Conservation (phyloP, 495 filamentous ascomycete species). For the Aspergillus sparsus region DNA sequence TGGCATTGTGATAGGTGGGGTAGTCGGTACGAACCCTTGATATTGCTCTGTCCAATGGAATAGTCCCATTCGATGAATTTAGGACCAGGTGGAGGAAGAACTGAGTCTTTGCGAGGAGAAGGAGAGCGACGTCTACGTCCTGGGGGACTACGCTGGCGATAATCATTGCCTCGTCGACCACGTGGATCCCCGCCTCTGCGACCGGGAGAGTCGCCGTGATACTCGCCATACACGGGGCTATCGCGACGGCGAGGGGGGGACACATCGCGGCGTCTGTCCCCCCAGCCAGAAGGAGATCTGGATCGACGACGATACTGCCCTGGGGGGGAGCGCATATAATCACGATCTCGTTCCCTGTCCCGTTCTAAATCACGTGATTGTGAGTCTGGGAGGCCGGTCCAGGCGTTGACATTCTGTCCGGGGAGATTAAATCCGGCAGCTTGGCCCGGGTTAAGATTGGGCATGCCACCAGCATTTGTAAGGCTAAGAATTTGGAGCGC, state of each 20-base stretch:
- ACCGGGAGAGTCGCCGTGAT: slow-evolving; percentile 60
- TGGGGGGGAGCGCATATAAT: slow-evolving; percentile 58
- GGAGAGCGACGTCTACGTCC: slow-evolving; percentile 63
- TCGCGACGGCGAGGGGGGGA: slow-evolving; percentile 62
- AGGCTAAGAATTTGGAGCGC: slow-evolving; percentile 53
- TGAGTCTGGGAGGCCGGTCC: slow-evolving; percentile 41
- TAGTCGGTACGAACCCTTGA: slow-evolving; percentile 62
- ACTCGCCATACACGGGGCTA: slow-evolving; percentile 72
- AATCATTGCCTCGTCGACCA: slow-evolving; percentile 60
- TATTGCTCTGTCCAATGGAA: slow-evolving; percentile 67
- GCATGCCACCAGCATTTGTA: slow-evolving; percentile 36
- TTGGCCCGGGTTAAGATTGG: slow-evolving; percentile 34
- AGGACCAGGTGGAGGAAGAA: slow-evolving; percentile 57
- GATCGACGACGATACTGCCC: slow-evolving; percentile 70
- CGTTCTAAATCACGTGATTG: slow-evolving; percentile 64
- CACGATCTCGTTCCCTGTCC: slow-evolving; percentile 54
- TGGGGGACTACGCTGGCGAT: slow-evolving; percentile 81
- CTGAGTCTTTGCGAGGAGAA: slow-evolving; percentile 55
- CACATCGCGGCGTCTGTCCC: slow-evolving; percentile 60
- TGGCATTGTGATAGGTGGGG: not conserved
- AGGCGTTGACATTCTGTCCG: slow-evolving; percentile 37
- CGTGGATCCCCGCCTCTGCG: slow-evolving; percentile 63
- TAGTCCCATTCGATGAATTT: slow-evolving; percentile 85
- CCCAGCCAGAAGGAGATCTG: slow-evolving; percentile 65
- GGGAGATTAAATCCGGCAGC: slow-evolving; percentile 38